Evolutionary conservation across 495 filamentous ascomycete species (phyloP).

Genomic region (Neurospora cerealis): DNA sequence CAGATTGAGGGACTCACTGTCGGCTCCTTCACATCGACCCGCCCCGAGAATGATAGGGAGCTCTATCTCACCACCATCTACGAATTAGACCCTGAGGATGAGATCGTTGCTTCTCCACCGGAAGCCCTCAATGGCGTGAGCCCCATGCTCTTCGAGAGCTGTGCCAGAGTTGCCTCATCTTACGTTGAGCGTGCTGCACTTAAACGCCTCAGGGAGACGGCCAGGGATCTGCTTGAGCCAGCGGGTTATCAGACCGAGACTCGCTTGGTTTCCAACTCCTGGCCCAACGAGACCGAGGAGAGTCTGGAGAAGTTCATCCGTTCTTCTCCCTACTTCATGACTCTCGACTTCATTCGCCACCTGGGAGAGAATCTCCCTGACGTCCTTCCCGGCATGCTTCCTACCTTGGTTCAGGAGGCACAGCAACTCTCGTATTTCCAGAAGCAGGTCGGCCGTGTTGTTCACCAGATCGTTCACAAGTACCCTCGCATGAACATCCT

Average conservation of each 20-base stretch:
- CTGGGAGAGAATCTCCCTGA: constrained; percentile 18
- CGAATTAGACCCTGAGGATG: constrained; percentile 31
- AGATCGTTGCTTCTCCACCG: constrained; percentile 15
- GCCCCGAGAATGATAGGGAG: constrained; percentile 32
- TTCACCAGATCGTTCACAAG: constrained; percentile 31
- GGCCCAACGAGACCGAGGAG: constrained; percentile 23
- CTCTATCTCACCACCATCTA: constrained; percentile 31
- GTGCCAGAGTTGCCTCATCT: constrained; percentile 26
- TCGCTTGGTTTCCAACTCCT: constrained; percentile 4
- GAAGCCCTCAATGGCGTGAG: not conserved
- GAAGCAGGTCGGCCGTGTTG: constrained; percentile 24
- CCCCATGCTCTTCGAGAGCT: constrained; percentile 24
- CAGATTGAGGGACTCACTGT: constrained; percentile 32
- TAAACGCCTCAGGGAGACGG: not conserved
- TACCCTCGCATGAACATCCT: constrained; percentile 35
- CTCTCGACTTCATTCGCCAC: constrained; percentile 18
- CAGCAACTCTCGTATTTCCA: constrained; percentile 20
- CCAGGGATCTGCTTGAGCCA: not conserved
- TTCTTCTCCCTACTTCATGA: constrained; percentile 19
- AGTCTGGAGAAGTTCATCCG: constrained; percentile 21
- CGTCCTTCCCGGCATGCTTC: constrained; percentile 14
- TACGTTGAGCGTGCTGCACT: constrained; percentile 5
- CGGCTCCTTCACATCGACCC: constrained; percentile 24
- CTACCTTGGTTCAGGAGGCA: constrained; percentile 19
- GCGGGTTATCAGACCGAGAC: not conserved